phyloP scores from a whole-genome alignment of 352 stramenopile genomes.

The Blastocystis sp. region DNA sequence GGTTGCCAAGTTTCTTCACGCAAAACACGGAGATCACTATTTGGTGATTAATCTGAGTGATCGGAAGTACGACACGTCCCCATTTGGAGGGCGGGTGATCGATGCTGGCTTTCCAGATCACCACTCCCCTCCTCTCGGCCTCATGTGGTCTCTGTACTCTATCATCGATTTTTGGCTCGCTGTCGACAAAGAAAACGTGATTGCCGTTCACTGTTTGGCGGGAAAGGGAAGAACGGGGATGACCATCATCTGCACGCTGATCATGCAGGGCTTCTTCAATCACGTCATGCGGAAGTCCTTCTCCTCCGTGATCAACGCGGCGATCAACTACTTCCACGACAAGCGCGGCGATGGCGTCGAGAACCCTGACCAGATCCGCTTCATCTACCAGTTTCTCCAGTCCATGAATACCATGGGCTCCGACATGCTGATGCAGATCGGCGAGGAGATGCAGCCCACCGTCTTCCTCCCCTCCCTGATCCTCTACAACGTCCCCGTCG shows the following conservation, averaged over 20 bases:
- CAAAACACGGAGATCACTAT: constrained; percentile 61
- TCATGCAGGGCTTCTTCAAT: constrained; percentile 67
- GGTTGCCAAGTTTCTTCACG: constrained; percentile 46
- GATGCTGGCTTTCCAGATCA: constrained; percentile 64
- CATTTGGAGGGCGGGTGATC: constrained; percentile 37
- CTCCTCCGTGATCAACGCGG: constrained; percentile 15
- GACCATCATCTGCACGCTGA: constrained; percentile 41
- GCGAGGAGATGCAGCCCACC: background rate
- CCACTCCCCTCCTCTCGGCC: constrained; percentile 28
- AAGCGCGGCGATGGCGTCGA: constrained; percentile 64
- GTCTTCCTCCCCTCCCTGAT: constrained; percentile 31
- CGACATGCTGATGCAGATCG: constrained; percentile 41
- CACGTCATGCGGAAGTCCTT: background rate
- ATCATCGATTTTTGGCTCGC: constrained; percentile 66
- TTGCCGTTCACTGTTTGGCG: constrained; percentile 66
- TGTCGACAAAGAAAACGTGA: constrained; percentile 50
- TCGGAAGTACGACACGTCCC: constrained; percentile 24
- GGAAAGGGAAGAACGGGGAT: constrained; percentile 59
- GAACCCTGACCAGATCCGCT: constrained; percentile 66
- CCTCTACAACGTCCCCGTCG: constrained; percentile 61
- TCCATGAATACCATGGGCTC: constrained; percentile 54
- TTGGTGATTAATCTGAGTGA: constrained; percentile 69
- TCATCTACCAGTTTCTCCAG: constrained; percentile 62
- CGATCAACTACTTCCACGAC: constrained; percentile 60
- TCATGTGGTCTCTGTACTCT: constrained; percentile 64